Base-by-base conservation (phyloP, 257 asterid species). In the Cruciata laevipes region DNA sequence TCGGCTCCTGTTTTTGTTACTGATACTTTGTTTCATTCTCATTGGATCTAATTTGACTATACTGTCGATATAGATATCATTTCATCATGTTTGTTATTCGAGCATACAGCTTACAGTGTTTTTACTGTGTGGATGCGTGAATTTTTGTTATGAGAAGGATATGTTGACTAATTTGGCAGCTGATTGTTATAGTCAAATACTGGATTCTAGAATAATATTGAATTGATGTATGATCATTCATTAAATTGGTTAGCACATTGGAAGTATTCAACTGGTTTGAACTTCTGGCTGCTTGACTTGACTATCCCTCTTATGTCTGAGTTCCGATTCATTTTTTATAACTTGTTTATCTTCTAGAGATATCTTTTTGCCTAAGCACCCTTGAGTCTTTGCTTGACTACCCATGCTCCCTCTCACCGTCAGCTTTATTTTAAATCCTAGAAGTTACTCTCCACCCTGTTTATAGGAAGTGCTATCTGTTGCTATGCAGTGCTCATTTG, bases 221-320 rank as follows among this genome's bases (percentile, higher is more conserved):
- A 10, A 1, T 25, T 66, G 4, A 49, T 49, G 40, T 24, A 11
- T n/a, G 7, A 12, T 27, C 11, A 7, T n/a, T 16, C 7, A 13
- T 6, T 42, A 20, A 47, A 30, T 44, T 47, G 10, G 59, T 25
- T 30, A 14, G 57, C 47, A 27, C n/a, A 4, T 47, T 47, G 1
- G 60, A 27, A 66, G 47, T 30, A 60, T 60, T 66, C 61, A 27
- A 66, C 37, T 5, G n/a, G 31, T 44, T 47, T 65, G 70, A 66
- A 30, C 12, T 49, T 30, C 25, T 65, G 40, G 23, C 30, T 25
- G 59, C 44, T 65, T 51, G 70, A 49, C 70, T 47, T 66, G 70
- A 51, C 62, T 51, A 1, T n/a, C 7, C 10, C 47, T 20, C 7
- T 18, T 8, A 5, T 25, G 6, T n/a, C 32, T 56, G 8, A 16